phyloP scores from a whole-genome alignment of 352 stramenopile species.

The Stramenopiles sp. region DNA sequence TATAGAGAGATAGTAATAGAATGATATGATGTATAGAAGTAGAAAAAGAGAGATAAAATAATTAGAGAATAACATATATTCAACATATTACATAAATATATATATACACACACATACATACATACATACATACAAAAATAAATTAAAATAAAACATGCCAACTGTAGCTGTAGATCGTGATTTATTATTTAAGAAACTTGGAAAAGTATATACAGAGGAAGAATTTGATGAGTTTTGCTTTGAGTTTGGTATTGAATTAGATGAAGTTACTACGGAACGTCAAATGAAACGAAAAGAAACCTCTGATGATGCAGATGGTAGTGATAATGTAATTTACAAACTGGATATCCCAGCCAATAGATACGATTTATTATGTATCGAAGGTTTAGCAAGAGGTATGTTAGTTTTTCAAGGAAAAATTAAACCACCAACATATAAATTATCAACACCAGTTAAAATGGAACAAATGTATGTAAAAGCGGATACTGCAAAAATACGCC shows the following conservation, averaged over 20 bases:
- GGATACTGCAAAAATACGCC: slow-evolving; percentile 50
- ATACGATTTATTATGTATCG: slow-evolving; percentile 97
- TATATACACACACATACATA: too few relatives aligned
- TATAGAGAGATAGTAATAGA: too few relatives aligned
- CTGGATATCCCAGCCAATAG: slow-evolving; percentile 98
- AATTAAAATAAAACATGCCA: slow-evolving; percentile 57
- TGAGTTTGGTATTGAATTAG: slow-evolving; percentile 98
- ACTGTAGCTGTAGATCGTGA: slow-evolving; percentile 89
- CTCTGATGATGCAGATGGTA: slow-evolving; percentile 21
- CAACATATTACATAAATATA: too few relatives aligned
- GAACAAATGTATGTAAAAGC: slow-evolving; percentile 4
- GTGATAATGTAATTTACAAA: slow-evolving; percentile 90
- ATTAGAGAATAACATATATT: too few relatives aligned
- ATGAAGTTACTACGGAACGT: slow-evolving; percentile 67
- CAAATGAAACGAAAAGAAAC: slow-evolving; percentile 59
- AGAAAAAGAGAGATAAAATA: too few relatives aligned
- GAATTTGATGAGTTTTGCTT: slow-evolving; percentile 99
- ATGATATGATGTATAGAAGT: too few relatives aligned
- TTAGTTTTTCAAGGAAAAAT: slow-evolving; percentile 90
- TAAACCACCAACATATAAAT: slow-evolving; percentile 34
- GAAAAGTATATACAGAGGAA: slow-evolving; percentile 86
- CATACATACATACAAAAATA: neutral
- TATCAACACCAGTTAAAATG: neutral
- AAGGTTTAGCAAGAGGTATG: slow-evolving; percentile 86
- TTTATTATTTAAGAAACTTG: slow-evolving; percentile 85